Evolutionary conservation across 164 flowering plant genomes (phyloP), one percentile per base, ranked within the genome.

Genomic region (Stephania cephalantha): DNA sequence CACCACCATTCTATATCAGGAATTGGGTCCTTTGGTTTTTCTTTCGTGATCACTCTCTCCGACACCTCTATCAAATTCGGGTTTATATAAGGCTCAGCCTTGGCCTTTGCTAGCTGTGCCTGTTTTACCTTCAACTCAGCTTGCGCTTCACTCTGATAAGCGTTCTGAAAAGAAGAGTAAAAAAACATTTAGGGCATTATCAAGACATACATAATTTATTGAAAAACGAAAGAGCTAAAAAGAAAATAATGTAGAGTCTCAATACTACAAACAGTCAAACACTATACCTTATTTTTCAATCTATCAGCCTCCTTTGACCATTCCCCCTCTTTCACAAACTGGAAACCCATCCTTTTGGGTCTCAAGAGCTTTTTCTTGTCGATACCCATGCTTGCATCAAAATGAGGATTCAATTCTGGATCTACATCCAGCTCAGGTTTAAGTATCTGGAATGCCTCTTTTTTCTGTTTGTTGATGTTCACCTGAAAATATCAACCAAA

Each of bases 291-390:
- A 79, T 92, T 73, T 81, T 85, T 94, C 20, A 90, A 79, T 1
- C 79, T 85, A 71, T 96, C 99, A 46, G 99, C 99, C 10, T 96
- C 93, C 81, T 80, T 96, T 9, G 97, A 84, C 98, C 98, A 96
- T 84, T 86, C 90, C 10, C 99, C 99, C 87, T 96, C 98, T 88
- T 96, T 98, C 25, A 96, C 99, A 88, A 96, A 96, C 88, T 87
- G 94, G 77, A 96, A 89, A 72, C 71, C 81, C 94, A 88, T 88
- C 78, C 94, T 85, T 86, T 94, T 96, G 53, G 99, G 95, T 82
- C 99, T 85, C 80, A 94, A 80, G 67, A 96, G 82, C 82, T 96
- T 96, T 72, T 66, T 84, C 79, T 92, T 92, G 78, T 94, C 81
- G 9, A 96, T 86, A 44, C 99, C 99, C 99, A 96, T 91, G 25